Base-by-base conservation (phyloP, 176 grass and related monocot genomes). In the Thalia dealbata region DNA sequence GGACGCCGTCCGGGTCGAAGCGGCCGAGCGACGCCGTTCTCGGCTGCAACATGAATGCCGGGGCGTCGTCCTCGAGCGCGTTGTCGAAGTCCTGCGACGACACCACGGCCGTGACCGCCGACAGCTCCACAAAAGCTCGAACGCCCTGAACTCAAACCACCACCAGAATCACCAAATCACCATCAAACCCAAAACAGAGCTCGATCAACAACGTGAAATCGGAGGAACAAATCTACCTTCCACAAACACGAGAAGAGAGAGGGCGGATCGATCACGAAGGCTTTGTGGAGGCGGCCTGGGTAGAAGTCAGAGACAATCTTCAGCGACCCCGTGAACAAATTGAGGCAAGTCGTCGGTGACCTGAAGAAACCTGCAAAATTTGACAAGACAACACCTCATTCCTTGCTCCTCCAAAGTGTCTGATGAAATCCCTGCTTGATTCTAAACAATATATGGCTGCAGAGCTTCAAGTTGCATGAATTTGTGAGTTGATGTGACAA, bases 241-340 rank as follows among this genome's bases (percentile, higher is more conserved):
- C 95, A 99, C 66, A 99, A 75, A 61, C 88, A 83, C 21, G 90
- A 91, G 79, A 99, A 99, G 81, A 99, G 73, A 3, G 90, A 87
- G 0, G 95, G 95, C 25, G 95, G 88, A 71, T 99, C 95, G 76
- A 95, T 91, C 73, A 91, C 81, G 88, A 99, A 99, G 46, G 90
- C 85, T 52, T 86, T 86, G 88, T 91, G 81, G 70, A 99, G 88
- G 72, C 95, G 88, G 51, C 85, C 90, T 12, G 95, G 90, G 83
- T 99, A 99, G 78, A 93, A 99, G 71, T 99, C 95, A 45, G 85
- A 91, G 45, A 99, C 79, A 78, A 95, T 85, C 84, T 99, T 99
- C 79, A 99, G 84, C 76, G 85, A 83, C 55, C 90, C 90, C 81
- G 88, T 88, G 45, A 95, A 79, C 15, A 99, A 74, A 74, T 91